Percentiles rank a stretch among this genome's conserved stretches.
phyloP scores from a whole-genome alignment of 208 protist species.

The Acanthamoeba triangularis region DNA sequence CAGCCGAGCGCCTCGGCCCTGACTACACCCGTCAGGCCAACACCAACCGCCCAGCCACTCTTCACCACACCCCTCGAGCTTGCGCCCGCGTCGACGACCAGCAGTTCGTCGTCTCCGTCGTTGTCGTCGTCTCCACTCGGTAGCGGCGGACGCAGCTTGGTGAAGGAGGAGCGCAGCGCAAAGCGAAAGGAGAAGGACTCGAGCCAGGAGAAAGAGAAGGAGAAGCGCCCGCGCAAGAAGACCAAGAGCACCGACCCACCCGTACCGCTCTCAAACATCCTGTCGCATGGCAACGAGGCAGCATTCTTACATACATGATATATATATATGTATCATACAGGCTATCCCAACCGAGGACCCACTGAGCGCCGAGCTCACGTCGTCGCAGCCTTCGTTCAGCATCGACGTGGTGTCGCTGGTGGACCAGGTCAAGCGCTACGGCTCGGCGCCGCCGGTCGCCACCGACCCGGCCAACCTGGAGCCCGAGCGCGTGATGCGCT shows the following conservation, averaged over 20 bases:
- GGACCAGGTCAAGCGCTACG: neutral
- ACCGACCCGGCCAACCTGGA: neutral
- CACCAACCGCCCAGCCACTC: too few relatives aligned
- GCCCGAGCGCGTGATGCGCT: neutral
- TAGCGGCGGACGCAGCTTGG: neutral
- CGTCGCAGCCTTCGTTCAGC: neutral
- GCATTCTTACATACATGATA: too few relatives aligned
- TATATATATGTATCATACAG: neutral
- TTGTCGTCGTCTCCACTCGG: too few relatives aligned
- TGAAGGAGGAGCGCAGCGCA: neutral
- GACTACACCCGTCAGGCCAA: too few relatives aligned
- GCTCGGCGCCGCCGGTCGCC: neutral
- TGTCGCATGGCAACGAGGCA: neutral
- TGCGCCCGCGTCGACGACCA: neutral
- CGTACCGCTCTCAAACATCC: neutral
- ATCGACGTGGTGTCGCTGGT: neutral
- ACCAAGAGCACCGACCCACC: neutral
- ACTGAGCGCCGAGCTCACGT: neutral
- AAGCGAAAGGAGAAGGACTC: neutral
- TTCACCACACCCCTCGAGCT: too few relatives aligned
- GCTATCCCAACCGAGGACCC: neutral
- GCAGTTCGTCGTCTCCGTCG: too few relatives aligned
- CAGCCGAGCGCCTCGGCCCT: neutral
- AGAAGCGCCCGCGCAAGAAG: slow-evolving; percentile 12
- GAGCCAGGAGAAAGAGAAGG: neutral